Percentiles rank a stretch among this genome's conserved stretches.
Evolutionary conservation across 768 basidiomycete species (phyloP).

Genomic region (Fibroporia radiculosa): DNA sequence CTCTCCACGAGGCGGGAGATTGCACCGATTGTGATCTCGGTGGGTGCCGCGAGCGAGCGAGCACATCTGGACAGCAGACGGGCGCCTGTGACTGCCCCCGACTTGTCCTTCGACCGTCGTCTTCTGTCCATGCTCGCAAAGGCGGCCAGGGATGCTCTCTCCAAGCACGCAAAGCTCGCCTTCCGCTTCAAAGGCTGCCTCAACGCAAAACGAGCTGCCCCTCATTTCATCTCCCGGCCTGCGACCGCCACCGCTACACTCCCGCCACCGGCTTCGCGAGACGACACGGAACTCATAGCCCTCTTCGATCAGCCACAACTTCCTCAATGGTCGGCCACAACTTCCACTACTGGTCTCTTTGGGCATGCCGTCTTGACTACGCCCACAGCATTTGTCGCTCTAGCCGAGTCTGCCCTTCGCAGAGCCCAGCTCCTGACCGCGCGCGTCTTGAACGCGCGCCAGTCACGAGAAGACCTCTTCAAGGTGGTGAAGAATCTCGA

Average conservation of each 20-base stretch:
- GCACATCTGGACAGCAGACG: too few species aligned
- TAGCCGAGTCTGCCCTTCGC: conserved; percentile 73
- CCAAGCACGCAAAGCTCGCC: conserved; percentile 25
- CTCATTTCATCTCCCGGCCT: conserved; percentile 8
- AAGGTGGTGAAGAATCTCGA: conserved; percentile 95
- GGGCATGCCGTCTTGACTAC: conserved; percentile 64
- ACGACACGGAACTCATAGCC: conserved; percentile 58
- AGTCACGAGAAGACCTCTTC: conserved; percentile 67
- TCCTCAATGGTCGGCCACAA: conserved; percentile 30
- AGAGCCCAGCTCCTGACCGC: conserved; percentile 80
- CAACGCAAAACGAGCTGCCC: conserved; percentile 22
- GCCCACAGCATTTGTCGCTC: conserved; percentile 58
- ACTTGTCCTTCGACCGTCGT: conserved; percentile 5
- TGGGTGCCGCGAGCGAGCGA: too few species aligned
- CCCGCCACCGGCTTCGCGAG: conserved; percentile 50
- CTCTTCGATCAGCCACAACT: conserved; percentile 63
- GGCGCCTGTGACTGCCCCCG: too few species aligned
- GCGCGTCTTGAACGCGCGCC: conserved; percentile 68
- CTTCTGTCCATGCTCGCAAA: conserved; percentile 29
- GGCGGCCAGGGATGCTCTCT: conserved; percentile 32
- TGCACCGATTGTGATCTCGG: too few species aligned
- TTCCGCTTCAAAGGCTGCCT: conserved; percentile 40
- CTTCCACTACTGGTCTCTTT: conserved; percentile 74
- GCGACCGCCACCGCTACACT: conserved; percentile 35
- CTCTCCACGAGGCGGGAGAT: too few species aligned